Evolutionary conservation across 441 rosid genomes (phyloP), one percentile per base, ranked within the genome.

Genomic region (Eutrema salsugineum): DNA sequence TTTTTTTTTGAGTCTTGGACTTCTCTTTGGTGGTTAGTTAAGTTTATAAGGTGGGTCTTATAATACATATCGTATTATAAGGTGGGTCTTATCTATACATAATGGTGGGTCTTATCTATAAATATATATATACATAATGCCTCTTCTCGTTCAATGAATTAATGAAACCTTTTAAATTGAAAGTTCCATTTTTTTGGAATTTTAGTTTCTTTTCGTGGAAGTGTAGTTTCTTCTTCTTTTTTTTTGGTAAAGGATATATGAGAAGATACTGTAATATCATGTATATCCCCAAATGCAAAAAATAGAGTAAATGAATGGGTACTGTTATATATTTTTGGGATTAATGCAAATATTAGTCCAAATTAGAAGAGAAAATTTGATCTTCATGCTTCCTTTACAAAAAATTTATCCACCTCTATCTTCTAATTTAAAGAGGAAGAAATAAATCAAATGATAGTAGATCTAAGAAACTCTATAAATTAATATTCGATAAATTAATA

Each of bases 241-340:
- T 55, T 77, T 75, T 82, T 83, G 90, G 90, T 87, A 86, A 82
- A 87, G 93, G 85, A 80, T n/a, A n/a, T n/a, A n/a, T 72, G 79
- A 86, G 75, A 73, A 77, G 78, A 86, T 84, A 73, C 75, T 85
- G 90, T 84, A 81, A 79, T 77, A 81, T 83, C 78, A 79, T 88
- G 85, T 86, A 62, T 24, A 69, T 63, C 51, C 44, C 22, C 11
- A 66, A 59, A 67, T 22, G 55, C 78, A 60, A 24, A 51, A 30
- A 42, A 22, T 58, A 46, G 67, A 73, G 60, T 65, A 19, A 38
- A 16, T n/a, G 50, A 11, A 16, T n/a, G 50, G 8, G 57, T 43
- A 47, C 38, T 53, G 20, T 66, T 38, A 57, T 38, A 10, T 20
- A 51, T 38, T 35, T 57, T 47, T 57, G 77, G 66, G 35, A 35